These are phyloP conservation scores for Discostella pseudostelligera DNA, from an alignment of 108 stramenopile species.

Conservation along the genomic window DNA sequence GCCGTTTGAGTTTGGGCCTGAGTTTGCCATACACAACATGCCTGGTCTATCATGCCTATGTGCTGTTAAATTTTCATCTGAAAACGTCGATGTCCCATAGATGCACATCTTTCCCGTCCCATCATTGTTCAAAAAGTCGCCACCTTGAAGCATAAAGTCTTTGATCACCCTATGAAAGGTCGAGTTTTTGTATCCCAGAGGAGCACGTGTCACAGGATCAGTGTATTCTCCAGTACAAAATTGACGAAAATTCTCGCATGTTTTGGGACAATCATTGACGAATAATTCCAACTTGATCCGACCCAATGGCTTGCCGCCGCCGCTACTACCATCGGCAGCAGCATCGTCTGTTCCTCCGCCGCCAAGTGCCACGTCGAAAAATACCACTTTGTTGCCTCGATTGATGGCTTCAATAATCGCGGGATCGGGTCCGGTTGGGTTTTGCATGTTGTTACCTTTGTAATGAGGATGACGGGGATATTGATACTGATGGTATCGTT, in stretches of 20 bases:
- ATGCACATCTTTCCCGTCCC: slow-evolving; percentile 90
- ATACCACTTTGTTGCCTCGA: slow-evolving; percentile 81
- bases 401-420: slow-evolving; percentile 80
- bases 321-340: slow-evolving; percentile 37
- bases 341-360: slow-evolving; percentile 49
- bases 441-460: slow-evolving; percentile 17
- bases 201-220: slow-evolving; percentile 51
- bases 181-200: slow-evolving; percentile 89
- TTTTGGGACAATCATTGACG: slow-evolving; percentile 92
- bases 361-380: slow-evolving; percentile 80
- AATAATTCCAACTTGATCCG: slow-evolving; percentile 96
- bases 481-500: too few relatives aligned
- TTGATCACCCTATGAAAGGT: slow-evolving; percentile 96
- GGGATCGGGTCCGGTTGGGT: slow-evolving; percentile 70
- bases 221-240: slow-evolving; percentile 85
- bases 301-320: slow-evolving; percentile 78
- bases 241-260: slow-evolving; percentile 89
- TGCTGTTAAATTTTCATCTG: slow-evolving; percentile 91
- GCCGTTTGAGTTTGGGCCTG: slow-evolving; percentile 91
- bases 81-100: slow-evolving; percentile 79
- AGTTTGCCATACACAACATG: slow-evolving; percentile 92
- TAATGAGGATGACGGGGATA: too few relatives aligned
- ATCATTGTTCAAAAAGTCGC: slow-evolving; percentile 92
- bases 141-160: slow-evolving; percentile 89
- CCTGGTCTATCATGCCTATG: slow-evolving; percentile 89